A percentile compares a stretch with the other conserved stretches of the same genome.
Evolutionary conservation across 1,284 basidiomycete genomes (phyloP).

Genomic region (Xerocomus alliaceus): DNA sequence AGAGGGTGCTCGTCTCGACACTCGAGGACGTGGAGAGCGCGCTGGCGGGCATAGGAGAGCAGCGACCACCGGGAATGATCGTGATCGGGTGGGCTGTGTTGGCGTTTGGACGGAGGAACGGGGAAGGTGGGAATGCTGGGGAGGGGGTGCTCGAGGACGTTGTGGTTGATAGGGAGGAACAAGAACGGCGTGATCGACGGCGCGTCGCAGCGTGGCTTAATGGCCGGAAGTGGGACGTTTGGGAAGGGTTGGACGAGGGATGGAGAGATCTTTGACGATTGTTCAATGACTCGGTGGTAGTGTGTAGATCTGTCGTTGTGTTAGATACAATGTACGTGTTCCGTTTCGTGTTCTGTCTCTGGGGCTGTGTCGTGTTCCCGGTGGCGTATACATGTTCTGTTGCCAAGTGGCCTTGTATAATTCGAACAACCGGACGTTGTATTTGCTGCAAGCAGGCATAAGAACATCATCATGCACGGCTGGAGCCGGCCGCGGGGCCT

Average conservation of each 20-base stretch:
- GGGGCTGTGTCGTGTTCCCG: no score
- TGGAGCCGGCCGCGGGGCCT: no score
- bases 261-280: conserved; percentile 54
- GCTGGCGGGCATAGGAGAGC: conserved; percentile 79
- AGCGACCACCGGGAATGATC: conserved; percentile 95
- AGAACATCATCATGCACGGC: no score
- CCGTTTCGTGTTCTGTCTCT: no score
- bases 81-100: conserved; percentile 91
- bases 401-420: no score
- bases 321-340: no score
- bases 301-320: no score
- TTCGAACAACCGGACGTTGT: no score
- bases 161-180: conserved; percentile 44
- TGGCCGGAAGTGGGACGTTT: conserved; percentile 60
- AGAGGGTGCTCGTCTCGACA: conserved; percentile 85
- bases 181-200: conserved; percentile 52
- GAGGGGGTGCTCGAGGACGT: conserved; percentile 42
- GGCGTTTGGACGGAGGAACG: conserved; percentile 55
- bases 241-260: conserved; percentile 61
- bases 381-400: no score
- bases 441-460: no score
- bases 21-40: conserved; percentile 75
- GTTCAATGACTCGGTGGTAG: no score
- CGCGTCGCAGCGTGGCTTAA: conserved; percentile 67
- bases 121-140: conserved; percentile 63